These are phyloP conservation scores for Cutaneotrichosporon daszewskae DNA, from an alignment of 1,284 basidiomycete genomes.

Conservation along the genomic window DNA sequence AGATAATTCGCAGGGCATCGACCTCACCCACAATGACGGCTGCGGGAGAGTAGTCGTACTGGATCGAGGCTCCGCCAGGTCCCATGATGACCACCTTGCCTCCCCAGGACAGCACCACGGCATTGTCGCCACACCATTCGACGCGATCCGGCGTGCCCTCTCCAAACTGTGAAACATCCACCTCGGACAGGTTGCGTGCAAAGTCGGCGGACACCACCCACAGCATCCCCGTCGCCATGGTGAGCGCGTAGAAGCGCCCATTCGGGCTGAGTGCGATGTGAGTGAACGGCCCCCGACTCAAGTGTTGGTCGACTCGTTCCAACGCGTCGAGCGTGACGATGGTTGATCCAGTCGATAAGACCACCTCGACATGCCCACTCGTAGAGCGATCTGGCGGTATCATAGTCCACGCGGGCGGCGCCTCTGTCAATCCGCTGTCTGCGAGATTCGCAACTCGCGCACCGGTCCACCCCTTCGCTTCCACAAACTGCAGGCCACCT, in stretches of 20 bases:
- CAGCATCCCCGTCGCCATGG: conserved; percentile 66
- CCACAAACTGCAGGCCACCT: conserved; percentile 67
- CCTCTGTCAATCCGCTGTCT: conserved; percentile 64
- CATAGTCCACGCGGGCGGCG: conserved; percentile 74
- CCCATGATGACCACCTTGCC: conserved; percentile 78
- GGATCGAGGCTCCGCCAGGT: conserved; percentile 80
- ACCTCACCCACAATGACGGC: conserved; percentile 75
- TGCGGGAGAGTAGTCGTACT: conserved; percentile 74
- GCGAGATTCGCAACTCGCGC: conserved; percentile 59
- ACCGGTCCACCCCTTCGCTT: conserved; percentile 81
- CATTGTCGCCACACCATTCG: conserved; percentile 96
- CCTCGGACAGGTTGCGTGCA: conserved; percentile 79
- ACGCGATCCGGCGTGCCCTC: conserved; percentile 55
- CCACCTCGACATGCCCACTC: conserved; percentile 78
- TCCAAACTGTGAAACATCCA: conserved; percentile 54
- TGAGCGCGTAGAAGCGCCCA: conserved; percentile 81
- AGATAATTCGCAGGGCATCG: conserved; percentile 79
- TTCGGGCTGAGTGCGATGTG: conserved; percentile 85
- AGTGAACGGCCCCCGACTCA: conserved; percentile 81
- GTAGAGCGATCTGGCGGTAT: conserved; percentile 80
- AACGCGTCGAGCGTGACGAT: conserved; percentile 75
- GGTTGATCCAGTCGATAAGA: conserved; percentile 70
- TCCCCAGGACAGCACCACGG: conserved; percentile 76
- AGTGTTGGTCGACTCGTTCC: conserved; percentile 74
- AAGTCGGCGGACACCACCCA: conserved; percentile 95